Evolutionary conservation across 768 basidiomycete genomes (phyloP), one percentile per base, ranked within the genome.

Genomic region (Amanita subjunquillea): DNA sequence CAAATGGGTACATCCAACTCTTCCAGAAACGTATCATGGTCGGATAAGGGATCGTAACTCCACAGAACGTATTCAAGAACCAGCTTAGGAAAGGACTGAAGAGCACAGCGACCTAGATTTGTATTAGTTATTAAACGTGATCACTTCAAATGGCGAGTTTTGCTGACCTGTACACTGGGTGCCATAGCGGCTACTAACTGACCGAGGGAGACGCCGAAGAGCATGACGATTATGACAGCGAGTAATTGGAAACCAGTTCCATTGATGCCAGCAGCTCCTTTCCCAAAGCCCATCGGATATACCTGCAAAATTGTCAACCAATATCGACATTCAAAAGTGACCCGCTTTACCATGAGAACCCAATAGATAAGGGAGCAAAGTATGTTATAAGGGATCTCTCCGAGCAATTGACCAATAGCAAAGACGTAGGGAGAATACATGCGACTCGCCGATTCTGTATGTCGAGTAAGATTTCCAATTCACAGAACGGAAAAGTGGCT

Each of bases 391-490:
- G 90, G 91, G 51, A 87, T 75, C 66, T 95, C 91, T 41, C 89
- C 83, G 13, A 88, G 62, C 22, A 93, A 72, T 61, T 93, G 91
- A 2, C 83, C 81, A 32, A 89, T 75, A 30, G 90, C 86, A 62
- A 94, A 94, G 22, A 90, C 87, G 53, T 82, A 82, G 0, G 88
- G 83, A 0, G 84, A 87, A 67, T 93, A 93, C 61, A 93, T 92
- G 55, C 86, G 79, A 67, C 87, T 88, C 1, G 84, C 87, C 0
- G 87, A 76, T 68, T 92, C 90, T 73, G 60, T 6, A 34, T 46
- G n/a, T 5, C 38, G 8, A 2, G 48, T 38, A 15, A 42, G 36
- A 12, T 41, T 34, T 27, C 32, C 36, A 27, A 15, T 1, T 30
- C 3, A 25, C 43, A 20, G 23, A 12, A 34, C 32, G 32, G 20